Percentiles rank a stretch among this genome's conserved stretches.
Evolutionary conservation across 2,329 filamentous ascomycete species (phyloP).

Genomic region (Colletotrichum falcatum): DNA sequence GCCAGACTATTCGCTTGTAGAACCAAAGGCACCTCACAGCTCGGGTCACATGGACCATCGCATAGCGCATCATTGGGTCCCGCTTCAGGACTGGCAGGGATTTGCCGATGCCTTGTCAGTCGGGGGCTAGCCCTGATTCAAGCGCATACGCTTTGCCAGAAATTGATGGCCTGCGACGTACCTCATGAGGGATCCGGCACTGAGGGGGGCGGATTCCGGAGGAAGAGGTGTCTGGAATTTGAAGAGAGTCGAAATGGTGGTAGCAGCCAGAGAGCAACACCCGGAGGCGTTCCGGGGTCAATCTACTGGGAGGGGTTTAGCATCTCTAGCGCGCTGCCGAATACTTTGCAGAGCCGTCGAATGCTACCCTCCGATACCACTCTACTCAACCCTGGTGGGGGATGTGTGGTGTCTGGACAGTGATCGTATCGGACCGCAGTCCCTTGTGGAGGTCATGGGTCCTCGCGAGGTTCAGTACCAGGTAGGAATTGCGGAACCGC

Average conservation of each 20-base stretch:
- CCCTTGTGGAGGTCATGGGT: slow-evolving; percentile 47
- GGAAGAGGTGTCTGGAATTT: slow-evolving; percentile 44
- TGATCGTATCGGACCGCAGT: slow-evolving; percentile 51
- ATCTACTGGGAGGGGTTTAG: slow-evolving; percentile 44
- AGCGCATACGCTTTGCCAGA: slow-evolving; percentile 1
- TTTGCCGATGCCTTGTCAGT: slow-evolving; percentile 41
- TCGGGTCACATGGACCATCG: neutral
- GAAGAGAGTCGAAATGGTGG: slow-evolving; percentile 44
- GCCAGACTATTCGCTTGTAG: slow-evolving; percentile 67
- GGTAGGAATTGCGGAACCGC: neutral
- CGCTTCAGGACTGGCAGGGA: slow-evolving; percentile 24
- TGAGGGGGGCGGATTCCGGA: slow-evolving; percentile 48
- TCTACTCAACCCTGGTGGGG: slow-evolving; percentile 10
- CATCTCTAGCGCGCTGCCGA: slow-evolving; percentile 15
- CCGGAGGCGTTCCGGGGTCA: slow-evolving; percentile 5
- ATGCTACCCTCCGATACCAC: slow-evolving; percentile 30
- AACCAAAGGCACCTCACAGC: slow-evolving; percentile 42
- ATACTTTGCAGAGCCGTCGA: slow-evolving; percentile 19
- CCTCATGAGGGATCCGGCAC: slow-evolving; percentile 46
- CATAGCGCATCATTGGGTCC: neutral
- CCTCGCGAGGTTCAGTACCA: slow-evolving; percentile 4
- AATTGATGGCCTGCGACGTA: slow-evolving; percentile 27
- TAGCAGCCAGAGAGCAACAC: neutral
- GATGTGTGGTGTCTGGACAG: slow-evolving; percentile 40
- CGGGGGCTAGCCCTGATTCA: neutral